These are phyloP conservation scores for Starmera dryadoides DNA, from an alignment of 805 yeast genomes.

Conservation along the genomic window DNA sequence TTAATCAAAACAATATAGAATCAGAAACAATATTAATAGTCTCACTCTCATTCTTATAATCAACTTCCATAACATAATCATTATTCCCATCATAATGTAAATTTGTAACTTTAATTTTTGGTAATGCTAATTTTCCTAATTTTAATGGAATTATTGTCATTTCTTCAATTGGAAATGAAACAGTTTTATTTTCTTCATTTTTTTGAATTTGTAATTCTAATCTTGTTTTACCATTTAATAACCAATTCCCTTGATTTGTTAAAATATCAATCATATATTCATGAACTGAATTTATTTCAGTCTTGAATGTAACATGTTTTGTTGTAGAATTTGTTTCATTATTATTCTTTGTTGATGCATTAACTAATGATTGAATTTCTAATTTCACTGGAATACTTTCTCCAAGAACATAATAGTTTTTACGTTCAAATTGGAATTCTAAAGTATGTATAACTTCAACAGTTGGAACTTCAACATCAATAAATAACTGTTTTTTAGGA, in stretches of 20 bases:
- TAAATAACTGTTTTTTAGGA: constrained; percentile 22
- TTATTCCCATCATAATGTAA: constrained; percentile 22
- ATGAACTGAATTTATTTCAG: constrained; percentile 9
- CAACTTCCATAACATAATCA: constrained; percentile 46
- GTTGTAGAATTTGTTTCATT: constrained; percentile 2
- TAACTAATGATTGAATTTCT: constrained; percentile 32
- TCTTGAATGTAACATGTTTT: constrained; percentile 17
- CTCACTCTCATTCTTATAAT: constrained; percentile 62
- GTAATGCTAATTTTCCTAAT: constrained; percentile 66
- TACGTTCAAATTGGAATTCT: constrained; percentile 29
- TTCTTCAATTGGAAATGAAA: constrained; percentile 17
- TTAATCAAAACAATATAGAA: constrained; percentile 1
- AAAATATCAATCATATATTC: constrained; percentile 39
- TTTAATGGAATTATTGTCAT: constrained; percentile 65
- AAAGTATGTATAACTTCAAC: constrained; percentile 55
- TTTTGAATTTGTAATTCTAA: constrained; percentile 31
- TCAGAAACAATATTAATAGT: constrained; percentile 68
- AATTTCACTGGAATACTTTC: constrained; percentile 46
- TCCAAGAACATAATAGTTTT: constrained; percentile 49
- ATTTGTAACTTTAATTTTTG: constrained; percentile 44
- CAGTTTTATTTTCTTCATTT: constrained; percentile 5
- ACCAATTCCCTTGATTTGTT: constrained; percentile 65
- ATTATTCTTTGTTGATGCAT: not conserved
- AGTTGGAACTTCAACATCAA: constrained; percentile 57
- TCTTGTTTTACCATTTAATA: constrained; percentile 64